Conservation (phyloP, 73 alveolate genomes). For the Effrenium voratum region DNA sequence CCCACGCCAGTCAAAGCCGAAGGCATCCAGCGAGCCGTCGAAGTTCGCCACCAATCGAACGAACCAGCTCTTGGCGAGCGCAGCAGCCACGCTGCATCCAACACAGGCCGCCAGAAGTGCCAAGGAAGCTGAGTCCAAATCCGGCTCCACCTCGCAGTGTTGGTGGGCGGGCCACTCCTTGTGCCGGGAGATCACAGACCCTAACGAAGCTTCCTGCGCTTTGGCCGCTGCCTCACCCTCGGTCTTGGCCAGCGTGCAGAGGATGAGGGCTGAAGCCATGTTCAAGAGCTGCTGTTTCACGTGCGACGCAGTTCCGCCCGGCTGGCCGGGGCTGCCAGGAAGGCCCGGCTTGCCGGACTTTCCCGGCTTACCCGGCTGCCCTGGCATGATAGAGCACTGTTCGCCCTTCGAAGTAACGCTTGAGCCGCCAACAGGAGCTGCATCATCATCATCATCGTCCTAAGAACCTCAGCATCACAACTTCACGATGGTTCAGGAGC, state of each 20-base stretch:
- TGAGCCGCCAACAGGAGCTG: too few relatives aligned
- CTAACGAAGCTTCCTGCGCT: background rate
- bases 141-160: conserved; percentile 1
- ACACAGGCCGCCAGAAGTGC: background rate
- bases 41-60: background rate
- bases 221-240: background rate
- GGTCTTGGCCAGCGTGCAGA: background rate
- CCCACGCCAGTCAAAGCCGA: background rate
- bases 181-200: background rate
- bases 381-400: too few relatives aligned
- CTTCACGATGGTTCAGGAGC: too few relatives aligned
- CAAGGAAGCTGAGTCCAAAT: background rate
- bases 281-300: background rate
- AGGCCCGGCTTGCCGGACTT: background rate
- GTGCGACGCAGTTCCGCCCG: background rate
- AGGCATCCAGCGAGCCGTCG: background rate
- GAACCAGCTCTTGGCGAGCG: background rate
- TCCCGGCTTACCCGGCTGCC: background rate
- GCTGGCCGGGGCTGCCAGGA: background rate
- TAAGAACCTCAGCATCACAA: too few relatives aligned
- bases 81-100: background rate
- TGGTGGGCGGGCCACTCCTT: background rate
- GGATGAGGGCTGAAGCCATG: background rate
- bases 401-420: too few relatives aligned
- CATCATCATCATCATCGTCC: too few relatives aligned